Evolutionary conservation across 2,329 filamentous ascomycete genomes (phyloP), one percentile per base, ranked within the genome.

Genomic region (Alternaria ventricosa): DNA sequence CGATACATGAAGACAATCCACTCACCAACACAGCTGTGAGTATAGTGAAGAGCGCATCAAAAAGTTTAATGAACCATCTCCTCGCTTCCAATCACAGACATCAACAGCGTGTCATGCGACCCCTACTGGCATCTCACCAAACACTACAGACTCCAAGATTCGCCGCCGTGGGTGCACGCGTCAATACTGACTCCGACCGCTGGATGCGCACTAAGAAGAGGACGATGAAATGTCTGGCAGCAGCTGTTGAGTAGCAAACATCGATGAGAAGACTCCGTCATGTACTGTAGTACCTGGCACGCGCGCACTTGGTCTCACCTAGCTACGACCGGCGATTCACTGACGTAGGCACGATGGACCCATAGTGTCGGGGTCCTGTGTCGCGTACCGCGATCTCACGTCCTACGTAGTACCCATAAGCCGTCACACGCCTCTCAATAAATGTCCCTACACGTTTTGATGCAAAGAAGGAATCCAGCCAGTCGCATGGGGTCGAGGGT

Each of bases 341-440:
- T n/a, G 15, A 58, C 20, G 12, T 30, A 4, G 15, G 46, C 22
- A 27, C 44, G 4, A 55, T 55, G n/a, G 12, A 47, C 22, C n/a
- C 47, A 10, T 43, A 9, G 41, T 13, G n/a, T 44, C 18, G 27
- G 43, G 46, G 49, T 15, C 25, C n/a, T 27, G 30, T 33, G 41
- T 53, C 23, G 56, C 36, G 49, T 28, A 49, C 30, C 60, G 30
- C 60, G 41, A 54, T 49, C 55, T 43, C 18, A 30, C 6, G 44
- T 44, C 49, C 10, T 47, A 47, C 30, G 60, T 63, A 25, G 55
- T 55, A 63, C 56, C 12, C 33, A 45, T 20, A 55, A 59, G 55
- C 60, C 55, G 20, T 53, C 22, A 13, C 23, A 46, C 53, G 60
- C 49, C 55, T 33, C 49, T 30, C 49, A 59, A 59, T 59, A 63